phyloP scores from a whole-genome alignment of 768 basidiomycete species.

The Clathrus columnatus region DNA sequence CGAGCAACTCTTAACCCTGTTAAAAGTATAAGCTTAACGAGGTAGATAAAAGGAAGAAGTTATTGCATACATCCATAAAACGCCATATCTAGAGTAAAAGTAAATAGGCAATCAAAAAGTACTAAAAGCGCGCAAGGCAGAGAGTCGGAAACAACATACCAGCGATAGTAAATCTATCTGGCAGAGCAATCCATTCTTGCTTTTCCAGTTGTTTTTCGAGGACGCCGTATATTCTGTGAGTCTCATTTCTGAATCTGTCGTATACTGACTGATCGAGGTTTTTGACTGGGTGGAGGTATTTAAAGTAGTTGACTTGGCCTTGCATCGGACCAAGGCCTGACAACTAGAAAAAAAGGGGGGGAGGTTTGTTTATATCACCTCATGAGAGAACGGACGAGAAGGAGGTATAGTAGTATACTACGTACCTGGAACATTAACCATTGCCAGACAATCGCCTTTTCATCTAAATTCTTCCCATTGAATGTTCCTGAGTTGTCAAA shows the following conservation, averaged over 20 bases:
- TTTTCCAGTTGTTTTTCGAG: constrained; percentile 11
- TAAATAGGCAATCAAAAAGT: background rate
- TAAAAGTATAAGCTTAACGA: background rate
- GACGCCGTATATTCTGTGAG: constrained; percentile 13
- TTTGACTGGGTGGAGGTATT: constrained; percentile 13
- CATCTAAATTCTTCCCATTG: constrained; percentile 17
- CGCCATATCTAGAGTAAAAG: background rate
- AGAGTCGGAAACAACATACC: background rate
- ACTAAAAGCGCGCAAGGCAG: too few relatives aligned
- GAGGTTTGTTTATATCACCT: background rate
- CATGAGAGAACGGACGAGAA: background rate
- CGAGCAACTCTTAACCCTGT: background rate
- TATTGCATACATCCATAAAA: background rate
- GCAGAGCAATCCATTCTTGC: background rate
- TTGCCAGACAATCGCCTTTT: background rate
- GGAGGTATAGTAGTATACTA: background rate
- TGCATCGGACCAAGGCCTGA: constrained; percentile 4
- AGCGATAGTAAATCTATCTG: background rate
- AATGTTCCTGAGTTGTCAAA: constrained; percentile 70
- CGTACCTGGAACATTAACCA: constrained; percentile 2
- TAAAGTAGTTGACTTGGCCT: constrained; percentile 13
- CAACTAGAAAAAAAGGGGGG: background rate
- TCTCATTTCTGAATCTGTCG: constrained; percentile 14
- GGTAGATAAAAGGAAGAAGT: background rate
- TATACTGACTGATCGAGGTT: constrained; percentile 12